Evolutionary conservation across 1,284 basidiomycete genomes (phyloP), one percentile per base, ranked within the genome.

Genomic region (Boletellus deceptivus): DNA sequence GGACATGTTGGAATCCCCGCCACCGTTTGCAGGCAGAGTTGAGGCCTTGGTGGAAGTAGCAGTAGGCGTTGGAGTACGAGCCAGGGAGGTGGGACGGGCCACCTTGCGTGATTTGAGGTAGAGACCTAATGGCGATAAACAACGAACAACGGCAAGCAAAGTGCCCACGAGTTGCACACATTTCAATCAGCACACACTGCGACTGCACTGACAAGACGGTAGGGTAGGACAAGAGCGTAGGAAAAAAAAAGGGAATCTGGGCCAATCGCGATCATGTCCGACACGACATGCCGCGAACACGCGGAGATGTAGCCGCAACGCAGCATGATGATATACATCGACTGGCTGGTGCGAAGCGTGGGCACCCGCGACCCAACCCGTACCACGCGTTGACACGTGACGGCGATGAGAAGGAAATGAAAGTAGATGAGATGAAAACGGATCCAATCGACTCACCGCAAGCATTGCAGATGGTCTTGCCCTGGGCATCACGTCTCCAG

Each of bases 391-490:
- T 49, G 58, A 62, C 64, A 70, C 61, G 67, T 64, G 67, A 64
- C 51, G 54, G 48, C 47, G 57, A 55, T 53, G 56, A 50, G 46
- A 57, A 58, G 58, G 61, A 62, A 65, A 58, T 56, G 61, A 60
- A 60, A 62, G 56, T 54, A 51, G 57, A 60, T 63, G 60, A 59
- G 61, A 69, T 64, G 64, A 59, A 57, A 63, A 56, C 48, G 53
- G 56, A 61, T 59, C 53, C 57, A 55, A 59, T 55, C 56, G 47
- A 76, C 89, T 83, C 69, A 91, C 90, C 90, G 70, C 90, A 93
- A 50, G 89, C 87, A 68, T 92, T 93, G 73, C 90, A 93, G 61
- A 91, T 81, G 37, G 85, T 79, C 66, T 85, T 86, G 50, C 90
- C 90, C 65, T 89, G 84, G 43, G 79, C 74, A 64, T 90, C 89